Base-by-base conservation (phyloP, 345 rosid species). In the Noccaea caerulescens region DNA sequence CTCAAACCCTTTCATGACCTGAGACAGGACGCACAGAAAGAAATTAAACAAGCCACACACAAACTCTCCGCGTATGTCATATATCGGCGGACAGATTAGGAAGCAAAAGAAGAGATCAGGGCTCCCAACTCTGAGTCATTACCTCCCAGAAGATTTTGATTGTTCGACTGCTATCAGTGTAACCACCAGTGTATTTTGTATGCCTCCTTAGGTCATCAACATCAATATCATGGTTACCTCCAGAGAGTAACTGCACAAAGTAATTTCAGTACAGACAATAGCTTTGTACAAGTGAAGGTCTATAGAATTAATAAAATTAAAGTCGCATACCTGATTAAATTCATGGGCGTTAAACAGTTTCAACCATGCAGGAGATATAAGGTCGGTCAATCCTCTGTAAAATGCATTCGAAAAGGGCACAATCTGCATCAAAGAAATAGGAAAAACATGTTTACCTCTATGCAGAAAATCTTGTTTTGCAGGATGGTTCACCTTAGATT, bases 81-180 rank as follows among this genome's bases (percentile, higher is more conserved):
- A 3, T 43, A 52, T 20, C 4, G 4, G 64, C 41, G 57, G 52
- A 65, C 2, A 51, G 13, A 51, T 20, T 10, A 12, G 53, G 42
- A 46, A 55, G 58, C 55, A 30, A 16, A 68, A 34, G 34, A 67
- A 62, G 47, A 72, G 25, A 30, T 59, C 57, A 63, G 8, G 16
- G 58, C 13, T 30, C 58, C 60, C 18, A 50, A 38, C 45, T 57
- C 3, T 23, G 46, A 65, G 63, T 58, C 51, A 52, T 57, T 85
- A 94, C 99, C 99, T 94, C 99, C 97, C 99, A 94, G 42, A 94
- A 94, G 53, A 85, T 83, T 77, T 89, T 93, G 72, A 93, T 75
- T 0, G 95, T 84, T 68, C 95, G 84, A 76, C 93, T 93, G 80
- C 93, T 89, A 72, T 86, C 97, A 12, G 83, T 68, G 82, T 93